A percentile compares a stretch with the other conserved stretches of the same genome.
phyloP scores from a whole-genome alignment of 495 filamentous ascomycete genomes.

The Tuber brumale region DNA sequence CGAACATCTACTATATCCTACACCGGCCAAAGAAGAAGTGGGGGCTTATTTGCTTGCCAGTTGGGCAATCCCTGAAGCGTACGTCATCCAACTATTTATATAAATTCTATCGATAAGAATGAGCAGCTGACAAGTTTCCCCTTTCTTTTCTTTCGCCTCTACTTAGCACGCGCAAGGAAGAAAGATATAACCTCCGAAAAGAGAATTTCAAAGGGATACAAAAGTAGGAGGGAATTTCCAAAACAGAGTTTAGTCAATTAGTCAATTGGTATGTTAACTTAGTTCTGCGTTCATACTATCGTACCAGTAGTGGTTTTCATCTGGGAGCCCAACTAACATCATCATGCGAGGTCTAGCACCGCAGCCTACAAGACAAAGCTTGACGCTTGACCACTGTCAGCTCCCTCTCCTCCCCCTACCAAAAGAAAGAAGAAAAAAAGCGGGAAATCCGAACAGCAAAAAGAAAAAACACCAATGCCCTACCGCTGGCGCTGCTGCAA shows the following conservation, averaged over 20 bases:
- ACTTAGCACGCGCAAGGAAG: neutral
- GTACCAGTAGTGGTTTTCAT: neutral
- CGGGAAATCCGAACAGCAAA: neutral
- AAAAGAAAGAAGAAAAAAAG: neutral
- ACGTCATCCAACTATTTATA: conserved; percentile 2
- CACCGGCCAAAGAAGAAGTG: neutral
- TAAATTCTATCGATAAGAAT: neutral
- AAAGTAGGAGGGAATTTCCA: neutral
- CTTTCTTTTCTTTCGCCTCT: neutral
- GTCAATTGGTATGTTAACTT: neutral
- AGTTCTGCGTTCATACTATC: neutral
- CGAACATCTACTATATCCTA: neutral
- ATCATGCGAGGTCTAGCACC: neutral
- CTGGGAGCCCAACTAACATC: neutral
- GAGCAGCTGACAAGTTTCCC: neutral
- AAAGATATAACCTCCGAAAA: neutral
- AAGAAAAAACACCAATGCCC: conserved; percentile 20
- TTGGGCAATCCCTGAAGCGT: neutral
- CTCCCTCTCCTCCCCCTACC: neutral
- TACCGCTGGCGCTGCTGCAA: conserved; percentile 36
- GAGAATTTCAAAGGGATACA: neutral
- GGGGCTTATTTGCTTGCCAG: neutral
- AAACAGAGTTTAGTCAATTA: neutral
- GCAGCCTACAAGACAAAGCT: neutral
- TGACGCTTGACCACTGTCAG: neutral